Evolutionary conservation across 176 grass and related monocot species (phyloP).

Genomic region (Ensete glaucum): DNA sequence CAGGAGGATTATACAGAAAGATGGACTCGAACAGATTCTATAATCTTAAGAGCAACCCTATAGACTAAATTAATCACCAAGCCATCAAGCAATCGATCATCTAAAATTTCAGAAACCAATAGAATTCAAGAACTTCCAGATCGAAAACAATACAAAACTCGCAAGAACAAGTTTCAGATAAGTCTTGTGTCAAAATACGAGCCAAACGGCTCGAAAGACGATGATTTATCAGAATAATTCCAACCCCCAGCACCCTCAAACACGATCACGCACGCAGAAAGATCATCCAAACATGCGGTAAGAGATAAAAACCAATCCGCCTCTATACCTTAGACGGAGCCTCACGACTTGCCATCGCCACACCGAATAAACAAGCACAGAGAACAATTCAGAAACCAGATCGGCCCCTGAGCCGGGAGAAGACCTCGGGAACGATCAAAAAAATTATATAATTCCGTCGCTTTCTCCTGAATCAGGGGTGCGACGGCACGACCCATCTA

Average conservation of each 20-base stretch:
- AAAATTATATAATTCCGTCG: background rate
- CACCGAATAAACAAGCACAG: background rate
- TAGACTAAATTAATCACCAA: background rate
- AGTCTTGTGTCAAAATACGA: background rate
- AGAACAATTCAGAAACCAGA: background rate
- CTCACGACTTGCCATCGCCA: background rate
- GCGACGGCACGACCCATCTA: background rate
- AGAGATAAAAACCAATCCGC: background rate
- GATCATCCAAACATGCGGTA: background rate
- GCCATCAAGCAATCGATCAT: background rate
- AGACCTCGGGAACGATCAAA: background rate
- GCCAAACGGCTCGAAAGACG: background rate
- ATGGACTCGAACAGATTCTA: background rate
- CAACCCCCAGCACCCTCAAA: background rate
- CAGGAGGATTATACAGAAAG: background rate
- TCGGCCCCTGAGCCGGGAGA: conserved; percentile 1
- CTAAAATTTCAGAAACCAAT: background rate
- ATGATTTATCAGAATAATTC: background rate
- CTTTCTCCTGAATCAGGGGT: background rate
- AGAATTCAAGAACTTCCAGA: background rate
- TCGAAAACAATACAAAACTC: background rate
- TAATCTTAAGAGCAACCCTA: background rate
- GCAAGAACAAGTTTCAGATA: background rate
- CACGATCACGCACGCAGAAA: background rate
- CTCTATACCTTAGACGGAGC: background rate